Evolutionary conservation across 495 filamentous ascomycete species (phyloP).

Genomic region (Aspergillus homomorphus): DNA sequence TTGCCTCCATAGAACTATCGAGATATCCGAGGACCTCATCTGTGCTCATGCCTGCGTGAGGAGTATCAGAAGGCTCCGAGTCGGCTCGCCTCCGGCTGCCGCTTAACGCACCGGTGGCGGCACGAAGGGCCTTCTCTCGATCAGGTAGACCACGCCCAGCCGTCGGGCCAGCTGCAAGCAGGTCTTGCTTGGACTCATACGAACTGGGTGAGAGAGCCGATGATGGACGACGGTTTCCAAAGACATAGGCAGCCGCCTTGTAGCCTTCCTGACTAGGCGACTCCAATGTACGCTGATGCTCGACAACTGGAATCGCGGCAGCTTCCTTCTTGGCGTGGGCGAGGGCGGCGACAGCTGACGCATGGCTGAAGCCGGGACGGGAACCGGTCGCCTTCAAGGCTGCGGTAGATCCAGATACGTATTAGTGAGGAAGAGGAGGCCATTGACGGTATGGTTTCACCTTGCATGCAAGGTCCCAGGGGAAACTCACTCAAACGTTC

Average conservation of each 20-base stretch:
- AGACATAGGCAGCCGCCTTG: slow-evolving; percentile 70
- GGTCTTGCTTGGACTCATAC: slow-evolving; percentile 12
- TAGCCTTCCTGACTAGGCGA: slow-evolving; percentile 59
- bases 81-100: slow-evolving; percentile 59
- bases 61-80: slow-evolving; percentile 59
- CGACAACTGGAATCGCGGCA: slow-evolving; percentile 63
- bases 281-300: slow-evolving; percentile 61
- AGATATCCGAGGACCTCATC: slow-evolving; percentile 37
- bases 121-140: slow-evolving; percentile 59
- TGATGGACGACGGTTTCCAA: slow-evolving; percentile 50
- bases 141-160: slow-evolving; percentile 51
- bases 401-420: slow-evolving; percentile 40
- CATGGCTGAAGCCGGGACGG: slow-evolving; percentile 62
- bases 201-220: slow-evolving; percentile 13
- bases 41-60: slow-evolving; percentile 67
- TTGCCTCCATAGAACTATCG: slow-evolving; percentile 51
- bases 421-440: slow-evolving; percentile 10
- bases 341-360: slow-evolving; percentile 71
- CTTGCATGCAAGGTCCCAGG: slow-evolving; percentile 14
- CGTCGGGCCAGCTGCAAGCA: slow-evolving; percentile 4
- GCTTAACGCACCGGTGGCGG: slow-evolving; percentile 71
- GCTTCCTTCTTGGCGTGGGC: slow-evolving; percentile 64
- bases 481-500: slow-evolving; percentile 26
- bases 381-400: slow-evolving; percentile 65
- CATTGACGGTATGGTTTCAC: too few relatives aligned